Conservation (phyloP, 1,284 basidiomycete genomes). For the Heterobasidion parviporum region DNA sequence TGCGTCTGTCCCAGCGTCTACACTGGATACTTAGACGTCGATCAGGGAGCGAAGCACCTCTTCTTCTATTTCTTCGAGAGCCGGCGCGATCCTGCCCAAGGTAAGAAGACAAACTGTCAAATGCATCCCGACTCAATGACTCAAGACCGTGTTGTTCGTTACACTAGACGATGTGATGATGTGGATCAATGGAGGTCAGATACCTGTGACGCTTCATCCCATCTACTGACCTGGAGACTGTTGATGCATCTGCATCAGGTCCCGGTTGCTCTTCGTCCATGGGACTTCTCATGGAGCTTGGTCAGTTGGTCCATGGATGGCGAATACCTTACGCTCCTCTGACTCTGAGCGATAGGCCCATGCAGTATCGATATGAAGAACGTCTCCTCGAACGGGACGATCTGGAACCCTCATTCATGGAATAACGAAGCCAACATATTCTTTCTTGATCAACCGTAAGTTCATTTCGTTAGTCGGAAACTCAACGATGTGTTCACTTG, state of each 20-base stretch:
- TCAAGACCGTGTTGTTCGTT: not conserved
- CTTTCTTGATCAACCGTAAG: conserved; percentile 62
- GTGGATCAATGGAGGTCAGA: conserved; percentile 62
- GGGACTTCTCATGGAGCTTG: conserved; percentile 48
- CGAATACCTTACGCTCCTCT: not conserved
- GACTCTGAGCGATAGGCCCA: conserved; percentile 29
- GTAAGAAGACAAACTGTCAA: conserved; percentile 10
- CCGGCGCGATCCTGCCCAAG: conserved; percentile 52
- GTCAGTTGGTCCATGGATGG: conserved; percentile 23
- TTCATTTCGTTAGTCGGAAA: not conserved
- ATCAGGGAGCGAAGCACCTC: conserved; percentile 50
- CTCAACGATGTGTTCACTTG: not conserved
- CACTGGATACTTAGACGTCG: conserved; percentile 58
- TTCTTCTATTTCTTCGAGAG: conserved; percentile 89
- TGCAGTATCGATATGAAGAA: conserved; percentile 47
- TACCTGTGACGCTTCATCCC: not conserved
- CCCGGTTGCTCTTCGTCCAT: conserved; percentile 58
- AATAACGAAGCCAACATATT: conserved; percentile 61
- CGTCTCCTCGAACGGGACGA: conserved; percentile 37
- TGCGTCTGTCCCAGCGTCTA: conserved; percentile 32
- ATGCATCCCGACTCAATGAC: not conserved
- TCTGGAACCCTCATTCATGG: conserved; percentile 60
- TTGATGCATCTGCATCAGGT: conserved; percentile 24
- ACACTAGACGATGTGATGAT: conserved; percentile 55
- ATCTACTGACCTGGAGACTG: not conserved